Percentiles rank a stretch among this genome's conserved stretches.
phyloP scores from a whole-genome alignment of 1,139 yeast species.

The Candida mesenterica region DNA sequence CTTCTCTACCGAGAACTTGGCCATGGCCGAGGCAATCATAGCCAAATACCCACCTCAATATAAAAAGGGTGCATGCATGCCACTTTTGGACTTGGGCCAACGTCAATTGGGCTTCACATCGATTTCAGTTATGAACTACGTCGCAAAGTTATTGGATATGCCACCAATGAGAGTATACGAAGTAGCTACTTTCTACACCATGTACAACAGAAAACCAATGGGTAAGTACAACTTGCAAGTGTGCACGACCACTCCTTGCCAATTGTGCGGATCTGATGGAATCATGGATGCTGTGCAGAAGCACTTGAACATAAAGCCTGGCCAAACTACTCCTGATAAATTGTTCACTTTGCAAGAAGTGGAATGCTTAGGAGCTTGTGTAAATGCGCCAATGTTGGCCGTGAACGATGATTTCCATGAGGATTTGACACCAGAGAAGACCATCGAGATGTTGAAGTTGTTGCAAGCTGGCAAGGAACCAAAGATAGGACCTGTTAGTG shows the following conservation, averaged over 20 bases:
- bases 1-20: conserved; percentile 65
- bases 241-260: conserved; percentile 91
- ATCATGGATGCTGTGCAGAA: conserved; percentile 68
- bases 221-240: conserved; percentile 84
- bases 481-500: conserved; percentile 66
- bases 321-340: conserved; percentile 76
- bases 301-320: conserved; percentile 67
- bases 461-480: conserved; percentile 63
- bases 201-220: conserved; percentile 87
- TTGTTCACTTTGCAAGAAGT: conserved; percentile 83
- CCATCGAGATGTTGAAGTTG: conserved; percentile 59
- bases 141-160: conserved; percentile 80
- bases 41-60: conserved; percentile 84
- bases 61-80: conserved; percentile 88
- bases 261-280: conserved; percentile 77
- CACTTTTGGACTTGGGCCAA: conserved; percentile 82
- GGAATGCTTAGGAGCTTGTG: conserved; percentile 91
- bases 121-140: conserved; percentile 89
- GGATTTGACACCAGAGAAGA: conserved; percentile 72
- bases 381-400: conserved; percentile 87
- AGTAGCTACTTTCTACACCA: conserved; percentile 90
- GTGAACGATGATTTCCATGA: conserved; percentile 82
- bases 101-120: conserved; percentile 88
- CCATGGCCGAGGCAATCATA: conserved; percentile 70
- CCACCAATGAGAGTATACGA: conserved; percentile 96